Evolutionary conservation across 768 basidiomycete species (phyloP).

Genomic region (Mycena galopus): DNA sequence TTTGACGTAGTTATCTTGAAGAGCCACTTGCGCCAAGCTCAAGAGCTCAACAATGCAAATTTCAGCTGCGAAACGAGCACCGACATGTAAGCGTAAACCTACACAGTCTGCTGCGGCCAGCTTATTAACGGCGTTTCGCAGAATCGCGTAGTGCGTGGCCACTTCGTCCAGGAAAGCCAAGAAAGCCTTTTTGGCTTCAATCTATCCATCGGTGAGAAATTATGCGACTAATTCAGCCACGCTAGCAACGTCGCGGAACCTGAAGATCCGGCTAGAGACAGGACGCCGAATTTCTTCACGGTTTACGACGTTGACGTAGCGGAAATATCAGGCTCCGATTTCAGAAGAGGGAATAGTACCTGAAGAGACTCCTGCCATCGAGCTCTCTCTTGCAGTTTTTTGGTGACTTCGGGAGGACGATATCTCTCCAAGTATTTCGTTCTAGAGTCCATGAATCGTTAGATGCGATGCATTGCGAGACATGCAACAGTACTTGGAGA

Average conservation of each 20-base stretch:
- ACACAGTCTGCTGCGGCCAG: constrained; percentile 87
- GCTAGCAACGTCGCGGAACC: not conserved
- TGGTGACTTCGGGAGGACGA: constrained; percentile 75
- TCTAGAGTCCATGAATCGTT: constrained; percentile 50
- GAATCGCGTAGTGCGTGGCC: constrained; percentile 71
- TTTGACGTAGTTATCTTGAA: constrained; percentile 81
- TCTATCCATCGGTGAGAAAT: constrained; percentile 44
- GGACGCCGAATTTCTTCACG: too few species aligned
- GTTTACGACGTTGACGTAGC: too few species aligned
- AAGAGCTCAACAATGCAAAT: constrained; percentile 55
- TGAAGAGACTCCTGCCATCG: constrained; percentile 80
- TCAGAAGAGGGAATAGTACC: constrained; percentile 42
- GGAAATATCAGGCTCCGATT: not conserved
- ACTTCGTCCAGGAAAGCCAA: constrained; percentile 79
- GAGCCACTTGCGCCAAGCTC: constrained; percentile 85
- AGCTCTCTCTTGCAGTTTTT: constrained; percentile 76
- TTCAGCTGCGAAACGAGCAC: not conserved
- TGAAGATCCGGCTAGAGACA: too few species aligned
- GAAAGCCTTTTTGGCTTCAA: constrained; percentile 76
- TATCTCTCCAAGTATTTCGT: constrained; percentile 83
- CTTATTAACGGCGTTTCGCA: constrained; percentile 84
- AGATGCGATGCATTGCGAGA: constrained; percentile 2
- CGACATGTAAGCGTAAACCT: not conserved
- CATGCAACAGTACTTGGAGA: constrained; percentile 68
- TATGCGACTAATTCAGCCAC: not conserved